Percentiles rank a stretch among this genome's conserved stretches.
Conservation (phyloP, 2,329 filamentous ascomycete genomes). For the Colletotrichum incanum region DNA sequence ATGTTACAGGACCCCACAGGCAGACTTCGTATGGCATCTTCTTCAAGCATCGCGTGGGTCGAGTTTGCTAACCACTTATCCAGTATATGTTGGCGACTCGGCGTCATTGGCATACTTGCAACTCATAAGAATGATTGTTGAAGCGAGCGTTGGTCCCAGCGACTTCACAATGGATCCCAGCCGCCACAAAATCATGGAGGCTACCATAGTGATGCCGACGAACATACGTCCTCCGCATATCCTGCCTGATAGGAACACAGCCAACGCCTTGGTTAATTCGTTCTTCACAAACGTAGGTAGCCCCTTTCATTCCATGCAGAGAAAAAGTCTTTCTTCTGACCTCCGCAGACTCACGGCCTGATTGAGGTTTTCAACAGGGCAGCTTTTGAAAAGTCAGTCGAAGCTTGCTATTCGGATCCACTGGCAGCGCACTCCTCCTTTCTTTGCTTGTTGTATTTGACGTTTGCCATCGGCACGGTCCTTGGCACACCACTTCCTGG, state of each 20-base stretch:
- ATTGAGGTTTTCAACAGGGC: slow-evolving; percentile 72
- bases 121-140: slow-evolving; percentile 73
- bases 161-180: slow-evolving; percentile 71
- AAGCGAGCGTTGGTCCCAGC: slow-evolving; percentile 67
- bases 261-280: slow-evolving; percentile 68
- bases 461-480: slow-evolving; percentile 75
- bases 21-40: slow-evolving; percentile 63
- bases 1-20: slow-evolving; percentile 74
- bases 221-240: slow-evolving; percentile 65
- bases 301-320: background rate
- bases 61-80: background rate
- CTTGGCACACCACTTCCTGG: slow-evolving; percentile 68
- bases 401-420: slow-evolving; percentile 69
- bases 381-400: slow-evolving; percentile 64
- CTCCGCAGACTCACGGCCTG: slow-evolving; percentile 69
- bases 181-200: slow-evolving; percentile 71
- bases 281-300: slow-evolving; percentile 73
- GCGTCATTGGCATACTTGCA: slow-evolving; percentile 74
- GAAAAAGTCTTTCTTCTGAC: slow-evolving; percentile 1
- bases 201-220: slow-evolving; percentile 63
- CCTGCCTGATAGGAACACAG: slow-evolving; percentile 69
- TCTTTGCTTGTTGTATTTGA: slow-evolving; percentile 73
- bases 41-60: background rate
- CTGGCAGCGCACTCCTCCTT: slow-evolving; percentile 64
- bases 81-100: slow-evolving; percentile 76